phyloP scores from a whole-genome alignment of 2,329 filamentous ascomycete genomes.

The Fusarium camptoceras region DNA sequence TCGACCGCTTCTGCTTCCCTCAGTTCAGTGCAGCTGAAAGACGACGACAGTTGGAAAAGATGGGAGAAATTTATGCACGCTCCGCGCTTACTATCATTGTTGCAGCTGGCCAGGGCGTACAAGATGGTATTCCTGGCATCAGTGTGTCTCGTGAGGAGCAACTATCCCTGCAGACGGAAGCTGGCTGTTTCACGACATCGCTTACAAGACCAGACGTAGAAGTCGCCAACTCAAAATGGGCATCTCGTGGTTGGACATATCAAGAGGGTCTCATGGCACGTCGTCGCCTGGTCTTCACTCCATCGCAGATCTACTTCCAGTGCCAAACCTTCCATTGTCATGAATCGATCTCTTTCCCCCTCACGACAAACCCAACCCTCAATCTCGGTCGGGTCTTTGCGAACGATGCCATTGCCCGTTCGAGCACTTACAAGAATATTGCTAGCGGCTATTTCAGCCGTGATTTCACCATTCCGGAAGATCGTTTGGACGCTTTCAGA shows the following conservation, averaged over 20 bases:
- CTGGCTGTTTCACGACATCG: constrained; percentile 52
- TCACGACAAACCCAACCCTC: constrained; percentile 49
- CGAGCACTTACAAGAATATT: constrained; percentile 45
- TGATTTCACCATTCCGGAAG: constrained; percentile 44
- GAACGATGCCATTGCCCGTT: constrained; percentile 34
- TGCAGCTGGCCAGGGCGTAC: constrained; percentile 49
- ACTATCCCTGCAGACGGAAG: constrained; percentile 50
- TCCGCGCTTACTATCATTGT: constrained; percentile 52
- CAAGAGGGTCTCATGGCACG: constrained; percentile 53
- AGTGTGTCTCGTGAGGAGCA: constrained; percentile 51
- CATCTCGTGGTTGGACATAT: constrained; percentile 52
- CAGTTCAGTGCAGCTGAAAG: constrained; percentile 45
- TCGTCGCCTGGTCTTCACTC: constrained; percentile 53
- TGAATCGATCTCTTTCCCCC: constrained; percentile 51
- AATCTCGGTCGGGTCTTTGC: constrained; percentile 52
- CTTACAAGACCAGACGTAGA: constrained; percentile 52
- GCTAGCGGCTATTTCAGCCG: constrained; percentile 51
- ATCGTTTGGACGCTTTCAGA: constrained; percentile 52
- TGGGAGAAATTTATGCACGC: constrained; percentile 52
- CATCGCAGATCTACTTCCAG: constrained; percentile 55
- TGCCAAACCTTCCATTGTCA: constrained; percentile 54
- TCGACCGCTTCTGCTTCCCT: constrained; percentile 53
- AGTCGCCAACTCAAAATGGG: constrained; percentile 52
- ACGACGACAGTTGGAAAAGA: constrained; percentile 46
- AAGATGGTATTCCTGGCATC: constrained; percentile 52